These are phyloP conservation scores for Solanum chilense DNA, from an alignment of 257 asterid species.

Conservation along the genomic window DNA sequence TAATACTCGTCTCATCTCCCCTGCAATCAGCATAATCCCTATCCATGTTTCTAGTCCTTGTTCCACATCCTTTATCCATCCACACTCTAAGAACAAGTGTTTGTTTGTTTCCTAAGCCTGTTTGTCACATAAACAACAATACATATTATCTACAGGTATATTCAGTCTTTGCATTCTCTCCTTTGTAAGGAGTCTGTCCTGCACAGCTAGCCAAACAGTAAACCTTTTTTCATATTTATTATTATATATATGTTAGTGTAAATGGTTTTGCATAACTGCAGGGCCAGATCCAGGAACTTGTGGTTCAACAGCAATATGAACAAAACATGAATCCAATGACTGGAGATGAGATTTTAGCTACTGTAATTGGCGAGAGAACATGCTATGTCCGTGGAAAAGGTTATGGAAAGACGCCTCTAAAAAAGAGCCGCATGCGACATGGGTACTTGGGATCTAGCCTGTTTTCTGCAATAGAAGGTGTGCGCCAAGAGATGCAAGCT, in stretches of 20 bases:
- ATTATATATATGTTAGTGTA: neutral
- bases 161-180: neutral
- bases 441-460: neutral
- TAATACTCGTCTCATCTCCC: neutral
- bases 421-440: neutral
- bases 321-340: neutral
- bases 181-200: neutral
- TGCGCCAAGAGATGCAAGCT: neutral
- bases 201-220: neutral
- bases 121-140: neutral
- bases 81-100: neutral
- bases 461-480: neutral
- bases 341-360: neutral
- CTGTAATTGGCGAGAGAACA: neutral
- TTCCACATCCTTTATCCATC: neutral
- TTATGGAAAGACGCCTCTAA: neutral
- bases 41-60: neutral
- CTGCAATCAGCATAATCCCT: neutral
- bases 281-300: neutral
- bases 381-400: constrained; percentile 1
- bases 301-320: neutral
- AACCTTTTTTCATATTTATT: neutral
- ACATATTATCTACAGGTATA: neutral
- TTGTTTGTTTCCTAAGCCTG: neutral
- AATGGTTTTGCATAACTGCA: neutral